Conservation (phyloP, 2,329 filamentous ascomycete species). For the Parasarocladium wereldwijsianum region DNA sequence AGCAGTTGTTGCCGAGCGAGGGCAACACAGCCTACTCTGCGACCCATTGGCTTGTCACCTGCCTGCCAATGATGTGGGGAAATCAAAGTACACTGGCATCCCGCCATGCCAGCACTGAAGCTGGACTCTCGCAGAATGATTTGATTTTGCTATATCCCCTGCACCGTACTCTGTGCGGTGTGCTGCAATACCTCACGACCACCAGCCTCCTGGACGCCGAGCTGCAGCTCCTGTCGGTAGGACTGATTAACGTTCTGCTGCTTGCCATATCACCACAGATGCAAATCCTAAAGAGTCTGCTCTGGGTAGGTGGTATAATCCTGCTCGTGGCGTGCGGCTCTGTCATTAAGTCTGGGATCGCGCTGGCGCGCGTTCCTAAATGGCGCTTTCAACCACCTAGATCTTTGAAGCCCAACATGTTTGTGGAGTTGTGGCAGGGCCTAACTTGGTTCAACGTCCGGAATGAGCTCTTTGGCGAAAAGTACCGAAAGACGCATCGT, state of each 20-base stretch:
- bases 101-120: conserved; percentile 22
- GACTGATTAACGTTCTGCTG: conserved; percentile 67
- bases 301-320: conserved; percentile 72
- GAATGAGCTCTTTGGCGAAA: conserved; percentile 16
- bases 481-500: too few species aligned
- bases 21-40: conserved; percentile 42
- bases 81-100: conserved; percentile 7
- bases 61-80: conserved; percentile 43
- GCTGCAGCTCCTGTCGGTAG: conserved; percentile 71
- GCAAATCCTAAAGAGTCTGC: conserved; percentile 67
- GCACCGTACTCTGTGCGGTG: conserved; percentile 60
- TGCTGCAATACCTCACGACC: conserved; percentile 68
- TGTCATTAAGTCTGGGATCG: conserved; percentile 70
- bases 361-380: conserved; percentile 73
- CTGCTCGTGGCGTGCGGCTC: conserved; percentile 59
- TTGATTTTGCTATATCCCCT: conserved; percentile 63
- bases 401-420: conserved; percentile 17
- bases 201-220: conserved; percentile 81
- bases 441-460: conserved; percentile 33
- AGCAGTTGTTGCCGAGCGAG: conserved; percentile 52
- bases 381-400: conserved; percentile 64
- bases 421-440: conserved; percentile 25
- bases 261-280: conserved; percentile 70
- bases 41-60: conserved; percentile 67
- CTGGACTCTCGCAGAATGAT: conserved; percentile 35